Percentiles rank a stretch among this genome's conserved stretches.
Evolutionary conservation across 2,329 filamentous ascomycete species (phyloP).

Genomic region (Endocalyx cinctus): DNA sequence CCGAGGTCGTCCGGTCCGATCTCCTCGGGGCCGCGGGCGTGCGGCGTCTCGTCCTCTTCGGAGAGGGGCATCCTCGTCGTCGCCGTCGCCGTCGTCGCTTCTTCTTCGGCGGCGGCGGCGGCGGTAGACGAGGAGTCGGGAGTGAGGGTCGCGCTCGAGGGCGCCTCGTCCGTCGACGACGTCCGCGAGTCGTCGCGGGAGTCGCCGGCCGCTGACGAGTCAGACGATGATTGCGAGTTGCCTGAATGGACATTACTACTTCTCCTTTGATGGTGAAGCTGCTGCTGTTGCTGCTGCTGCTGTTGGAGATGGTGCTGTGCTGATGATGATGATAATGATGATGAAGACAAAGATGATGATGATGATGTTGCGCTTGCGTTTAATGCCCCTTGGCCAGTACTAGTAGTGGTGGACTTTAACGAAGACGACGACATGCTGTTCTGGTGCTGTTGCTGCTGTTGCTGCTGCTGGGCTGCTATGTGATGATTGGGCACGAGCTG

Average conservation of each 20-base stretch:
- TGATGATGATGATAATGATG: constrained; percentile 6
- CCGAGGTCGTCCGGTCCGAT: constrained; percentile 87
- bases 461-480: constrained; percentile 16
- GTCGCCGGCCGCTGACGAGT: constrained; percentile 11
- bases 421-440: constrained; percentile 10
- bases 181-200: constrained; percentile 11
- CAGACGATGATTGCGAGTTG: constrained; percentile 8
- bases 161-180: constrained; percentile 12
- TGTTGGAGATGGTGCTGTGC: background rate
- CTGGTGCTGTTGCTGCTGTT: constrained; percentile 13
- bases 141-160: constrained; percentile 2
- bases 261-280: background rate
- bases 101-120: constrained; percentile 15
- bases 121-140: background rate
- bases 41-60: constrained; percentile 61
- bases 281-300: constrained; percentile 5
- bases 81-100: constrained; percentile 22
- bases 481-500: constrained; percentile 47
- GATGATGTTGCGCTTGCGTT: constrained; percentile 18
- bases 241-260: background rate
- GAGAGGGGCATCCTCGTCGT: constrained; percentile 21
- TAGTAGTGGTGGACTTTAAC: no score
- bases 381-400: no score
- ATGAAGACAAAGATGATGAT: constrained; percentile 7
- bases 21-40: constrained; percentile 77